These are phyloP conservation scores for Myochromella boudieri DNA, from an alignment of 768 basidiomycete species.

Conservation along the genomic window DNA sequence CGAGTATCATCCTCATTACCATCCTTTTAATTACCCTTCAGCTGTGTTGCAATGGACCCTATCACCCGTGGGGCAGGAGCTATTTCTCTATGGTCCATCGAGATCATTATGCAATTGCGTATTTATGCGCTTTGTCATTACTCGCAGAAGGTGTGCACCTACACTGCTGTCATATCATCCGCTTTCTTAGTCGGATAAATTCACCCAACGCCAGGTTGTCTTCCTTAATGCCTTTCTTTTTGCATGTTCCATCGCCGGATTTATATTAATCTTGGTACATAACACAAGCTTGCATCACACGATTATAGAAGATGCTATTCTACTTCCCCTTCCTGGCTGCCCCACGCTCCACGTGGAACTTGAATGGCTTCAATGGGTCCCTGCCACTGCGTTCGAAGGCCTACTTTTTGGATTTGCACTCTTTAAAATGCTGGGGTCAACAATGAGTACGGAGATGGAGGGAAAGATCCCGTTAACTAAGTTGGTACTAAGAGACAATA, in stretches of 20 bases:
- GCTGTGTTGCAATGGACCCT: conserved; percentile 45
- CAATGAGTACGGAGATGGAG: conserved; percentile 24
- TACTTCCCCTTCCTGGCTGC: conserved; percentile 31
- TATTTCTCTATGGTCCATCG: conserved; percentile 46
- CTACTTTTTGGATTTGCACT: conserved; percentile 40
- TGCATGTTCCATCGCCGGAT: conserved; percentile 36
- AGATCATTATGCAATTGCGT: conserved; percentile 48
- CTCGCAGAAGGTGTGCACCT: conserved; percentile 35
- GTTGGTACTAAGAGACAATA: conserved; percentile 40
- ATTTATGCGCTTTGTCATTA: conserved; percentile 42
- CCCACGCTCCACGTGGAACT: conserved; percentile 13
- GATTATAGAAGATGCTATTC: conserved; percentile 34
- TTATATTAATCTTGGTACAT: conserved; percentile 38
- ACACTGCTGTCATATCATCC: background rate
- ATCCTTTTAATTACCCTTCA: conserved; percentile 19
- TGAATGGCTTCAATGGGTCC: conserved; percentile 16
- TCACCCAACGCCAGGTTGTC: conserved; percentile 28
- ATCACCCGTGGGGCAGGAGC: conserved; percentile 44
- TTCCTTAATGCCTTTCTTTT: conserved; percentile 39
- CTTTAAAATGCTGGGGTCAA: conserved; percentile 31
- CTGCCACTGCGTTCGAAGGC: conserved; percentile 33
- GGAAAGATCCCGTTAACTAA: conserved; percentile 28
- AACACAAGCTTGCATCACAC: conserved; percentile 34
- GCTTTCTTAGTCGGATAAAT: background rate
- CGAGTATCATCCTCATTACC: background rate